Conservation (phyloP, 441 rosid species). For the Bruguiera hainesii region DNA sequence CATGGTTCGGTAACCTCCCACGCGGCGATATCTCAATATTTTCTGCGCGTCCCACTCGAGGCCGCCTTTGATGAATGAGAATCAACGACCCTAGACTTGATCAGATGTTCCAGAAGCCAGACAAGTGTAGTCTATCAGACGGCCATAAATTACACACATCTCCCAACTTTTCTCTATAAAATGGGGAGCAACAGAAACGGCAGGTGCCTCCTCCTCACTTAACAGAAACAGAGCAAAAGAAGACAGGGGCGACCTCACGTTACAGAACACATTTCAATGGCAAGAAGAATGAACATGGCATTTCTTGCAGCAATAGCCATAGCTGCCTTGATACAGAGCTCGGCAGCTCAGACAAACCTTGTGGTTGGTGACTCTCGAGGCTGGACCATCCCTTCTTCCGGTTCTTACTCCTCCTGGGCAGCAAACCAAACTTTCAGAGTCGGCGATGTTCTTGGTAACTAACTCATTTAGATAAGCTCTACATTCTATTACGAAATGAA, state of each 20-base stretch:
- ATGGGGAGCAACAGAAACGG: background rate
- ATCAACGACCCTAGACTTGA: background rate
- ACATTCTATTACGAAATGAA: too few species aligned
- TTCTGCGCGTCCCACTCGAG: constrained; percentile 13
- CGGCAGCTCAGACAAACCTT: constrained; percentile 31
- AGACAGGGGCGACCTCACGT: constrained; percentile 31
- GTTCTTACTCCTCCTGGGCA: constrained; percentile 35
- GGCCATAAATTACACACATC: background rate
- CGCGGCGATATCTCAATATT: constrained; percentile 20
- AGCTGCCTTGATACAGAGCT: constrained; percentile 25
- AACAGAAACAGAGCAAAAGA: background rate
- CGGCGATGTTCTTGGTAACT: constrained; percentile 35
- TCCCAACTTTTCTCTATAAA: constrained; percentile 20
- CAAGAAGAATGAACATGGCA: constrained; percentile 7
- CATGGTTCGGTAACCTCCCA: constrained; percentile 22
- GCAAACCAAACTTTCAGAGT: constrained; percentile 12
- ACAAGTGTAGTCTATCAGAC: constrained; percentile 22
- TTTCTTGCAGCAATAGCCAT: constrained; percentile 22
- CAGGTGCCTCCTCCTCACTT: background rate
- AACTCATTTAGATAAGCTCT: background rate
- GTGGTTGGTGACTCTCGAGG: constrained; percentile 38
- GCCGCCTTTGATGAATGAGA: constrained; percentile 15
- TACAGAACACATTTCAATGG: constrained; percentile 36
- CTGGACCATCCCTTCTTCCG: constrained; percentile 36
- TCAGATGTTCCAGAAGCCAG: background rate